A percentile compares a stretch with the other conserved stretches of the same genome.
Evolutionary conservation across 306 rosid species (phyloP).

Genomic region (Vachellia collinsii): DNA sequence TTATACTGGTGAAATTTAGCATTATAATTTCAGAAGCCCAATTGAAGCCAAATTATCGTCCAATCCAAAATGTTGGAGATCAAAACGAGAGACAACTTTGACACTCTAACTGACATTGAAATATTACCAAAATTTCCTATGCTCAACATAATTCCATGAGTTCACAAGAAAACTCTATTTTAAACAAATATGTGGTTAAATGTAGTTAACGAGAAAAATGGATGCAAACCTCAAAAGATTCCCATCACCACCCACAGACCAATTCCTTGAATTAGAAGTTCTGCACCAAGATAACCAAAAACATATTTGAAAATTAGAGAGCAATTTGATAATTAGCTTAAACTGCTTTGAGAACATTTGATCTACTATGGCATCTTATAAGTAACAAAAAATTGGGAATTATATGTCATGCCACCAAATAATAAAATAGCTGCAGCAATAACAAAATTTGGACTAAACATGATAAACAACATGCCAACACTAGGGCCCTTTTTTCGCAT

Average conservation of each 20-base stretch:
- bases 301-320: conserved; percentile 15
- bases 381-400: conserved; percentile 20
- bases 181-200: conserved; percentile 15
- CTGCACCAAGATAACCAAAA: conserved; percentile 45
- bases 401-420: conserved; percentile 9
- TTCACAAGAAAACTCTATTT: conserved; percentile 1
- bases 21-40: conserved; percentile 27
- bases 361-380: conserved; percentile 12
- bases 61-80: conserved; percentile 16
- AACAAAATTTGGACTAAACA: conserved; percentile 10
- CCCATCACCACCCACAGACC: conserved; percentile 43
- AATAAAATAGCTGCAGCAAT: conserved; percentile 19
- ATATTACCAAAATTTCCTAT: conserved; percentile 12
- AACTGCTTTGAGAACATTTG: conserved; percentile 5
- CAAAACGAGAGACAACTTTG: conserved; percentile 23
- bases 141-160: conserved; percentile 24
- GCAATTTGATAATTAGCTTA: conserved; percentile 8
- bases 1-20: conserved; percentile 21
- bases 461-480: conserved; percentile 2
- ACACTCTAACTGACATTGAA: conserved; percentile 22
- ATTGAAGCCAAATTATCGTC: conserved; percentile 17
- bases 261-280: conserved; percentile 45
- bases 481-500: background rate
- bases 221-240: conserved; percentile 61
- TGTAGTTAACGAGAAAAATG: background rate